phyloP scores from a whole-genome alignment of 139 green algal species.

The Closterium sp. region DNA sequence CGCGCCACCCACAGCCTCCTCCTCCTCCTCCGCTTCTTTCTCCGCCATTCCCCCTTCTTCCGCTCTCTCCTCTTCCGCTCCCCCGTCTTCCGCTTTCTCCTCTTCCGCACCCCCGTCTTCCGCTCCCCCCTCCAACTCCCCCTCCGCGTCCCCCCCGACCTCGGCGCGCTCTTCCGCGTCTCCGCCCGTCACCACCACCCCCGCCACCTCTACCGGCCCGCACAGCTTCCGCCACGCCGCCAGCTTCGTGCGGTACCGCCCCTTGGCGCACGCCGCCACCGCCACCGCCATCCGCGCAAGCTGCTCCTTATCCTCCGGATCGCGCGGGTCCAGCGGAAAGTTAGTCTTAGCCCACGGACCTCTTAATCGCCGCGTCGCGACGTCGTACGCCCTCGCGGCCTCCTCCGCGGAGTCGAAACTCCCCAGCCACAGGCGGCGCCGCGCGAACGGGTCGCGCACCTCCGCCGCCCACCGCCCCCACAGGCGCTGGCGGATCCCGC shows the following conservation, averaged over 20 bases:
- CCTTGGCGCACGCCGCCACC: neutral
- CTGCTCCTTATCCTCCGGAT: neutral
- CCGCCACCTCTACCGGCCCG: neutral
- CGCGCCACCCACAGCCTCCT: too few relatives aligned
- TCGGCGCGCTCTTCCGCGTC: neutral
- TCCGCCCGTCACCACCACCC: neutral
- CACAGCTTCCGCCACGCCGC: neutral
- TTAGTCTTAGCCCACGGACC: conserved; percentile 25
- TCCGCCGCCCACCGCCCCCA: conserved; percentile 23
- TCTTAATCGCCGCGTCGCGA: conserved; percentile 4
- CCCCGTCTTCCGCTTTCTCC: too few relatives aligned
- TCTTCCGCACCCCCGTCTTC: too few relatives aligned
- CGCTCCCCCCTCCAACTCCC: neutral
- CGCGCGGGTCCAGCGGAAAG: neutral
- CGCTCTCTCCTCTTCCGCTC: too few relatives aligned
- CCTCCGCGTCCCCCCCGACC: neutral
- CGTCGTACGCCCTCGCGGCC: conserved; percentile 25
- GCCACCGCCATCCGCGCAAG: neutral
- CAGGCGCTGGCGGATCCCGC: conserved; percentile 7
- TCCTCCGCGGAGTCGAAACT: conserved; percentile 33
- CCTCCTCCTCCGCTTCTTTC: neutral
- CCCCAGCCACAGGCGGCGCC: conserved; percentile 19
- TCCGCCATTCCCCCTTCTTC: too few relatives aligned
- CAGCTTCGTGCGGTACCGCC: neutral
- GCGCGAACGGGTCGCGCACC: conserved; percentile 1